Base-by-base conservation (phyloP, 1,284 basidiomycete genomes). In the Acaromyces ingoldii region DNA sequence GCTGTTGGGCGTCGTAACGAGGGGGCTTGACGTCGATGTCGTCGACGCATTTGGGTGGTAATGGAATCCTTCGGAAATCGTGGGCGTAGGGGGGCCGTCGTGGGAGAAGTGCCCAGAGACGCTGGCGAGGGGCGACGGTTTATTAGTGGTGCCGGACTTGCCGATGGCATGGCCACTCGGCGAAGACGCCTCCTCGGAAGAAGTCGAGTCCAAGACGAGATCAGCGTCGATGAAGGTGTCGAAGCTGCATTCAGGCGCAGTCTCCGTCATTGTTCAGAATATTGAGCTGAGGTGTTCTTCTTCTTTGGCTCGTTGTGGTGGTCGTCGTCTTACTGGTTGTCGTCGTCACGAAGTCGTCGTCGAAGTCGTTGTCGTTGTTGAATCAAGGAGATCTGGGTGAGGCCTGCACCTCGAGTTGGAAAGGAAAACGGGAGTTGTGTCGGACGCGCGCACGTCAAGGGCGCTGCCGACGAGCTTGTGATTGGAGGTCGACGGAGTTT, bases 1-100 rank as follows among this genome's bases (percentile, higher is more conserved):
- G 22, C 31, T 49, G 11, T 55, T 15, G 51, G 46, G 42, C 51
- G 57, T 37, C 36, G 62, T 7, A 53, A 62, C 51, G 49, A 36
- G 30, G n/a, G 42, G 34, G 34, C n/a, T 11, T n/a, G 42, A 45
- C n/a, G 19, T 28, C 13, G 30, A 31, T 6, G 42, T n/a, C n/a
- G n/a, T n/a, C n/a, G n/a, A n/a, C n/a, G n/a, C n/a, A n/a, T n/a
- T n/a, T n/a, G 26, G 25, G 17, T 31, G 28, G 19, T 45, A 17
- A 45, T 29, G 25, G 34, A 45, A 6, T 45, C 42, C n/a, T 45
- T n/a, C n/a, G n/a, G n/a, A n/a, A n/a, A n/a, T 45, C 36, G 24
- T 37, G 24, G 36, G 17, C 17, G 36, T 22, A 37, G 17, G 17
- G 24, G 36, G 36, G 19, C 19, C 26, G 25, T 45, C 34, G 6